phyloP scores from a whole-genome alignment of 768 basidiomycete genomes.

The Leucocoprinus leucothites region DNA sequence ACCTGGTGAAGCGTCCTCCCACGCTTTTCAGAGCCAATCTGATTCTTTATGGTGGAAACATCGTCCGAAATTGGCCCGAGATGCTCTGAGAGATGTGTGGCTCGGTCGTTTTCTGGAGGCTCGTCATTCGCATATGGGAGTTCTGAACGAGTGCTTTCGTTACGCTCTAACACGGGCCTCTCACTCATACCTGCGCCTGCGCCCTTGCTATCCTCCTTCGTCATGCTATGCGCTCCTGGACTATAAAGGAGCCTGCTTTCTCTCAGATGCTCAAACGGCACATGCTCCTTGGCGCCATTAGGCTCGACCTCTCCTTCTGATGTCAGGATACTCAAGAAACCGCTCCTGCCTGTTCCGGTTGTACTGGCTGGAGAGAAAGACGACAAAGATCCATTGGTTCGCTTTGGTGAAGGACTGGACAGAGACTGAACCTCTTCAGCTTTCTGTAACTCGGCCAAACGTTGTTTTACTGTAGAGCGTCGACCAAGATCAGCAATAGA shows the following conservation, averaged over 20 bases:
- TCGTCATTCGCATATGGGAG: background rate
- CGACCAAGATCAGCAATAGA: conserved; percentile 61
- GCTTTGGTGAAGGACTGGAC: conserved; percentile 12
- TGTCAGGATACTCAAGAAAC: conserved; percentile 1
- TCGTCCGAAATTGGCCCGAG: conserved; percentile 13
- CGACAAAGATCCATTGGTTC: conserved; percentile 3
- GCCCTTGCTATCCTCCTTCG: background rate
- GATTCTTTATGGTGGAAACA: conserved; percentile 19
- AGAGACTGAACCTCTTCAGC: conserved; percentile 19
- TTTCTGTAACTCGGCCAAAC: conserved; percentile 58
- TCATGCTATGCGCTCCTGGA: background rate
- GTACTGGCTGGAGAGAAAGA: conserved; percentile 1
- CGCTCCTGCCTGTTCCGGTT: conserved; percentile 1
- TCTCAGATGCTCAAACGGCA: conserved; percentile 1
- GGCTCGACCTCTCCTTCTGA: background rate
- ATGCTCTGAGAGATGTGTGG: background rate
- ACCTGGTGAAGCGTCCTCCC: conserved; percentile 29
- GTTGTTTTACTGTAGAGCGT: conserved; percentile 63
- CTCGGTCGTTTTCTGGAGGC: background rate
- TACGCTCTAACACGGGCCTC: background rate
- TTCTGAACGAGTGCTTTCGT: background rate
- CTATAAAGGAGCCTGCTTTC: background rate
- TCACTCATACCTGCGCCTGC: too few species aligned
- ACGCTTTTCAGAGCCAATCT: conserved; percentile 22
- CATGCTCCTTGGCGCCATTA: background rate